phyloP scores from a whole-genome alignment of 441 rosid species.

The Rhodomyrtus psidioides region DNA sequence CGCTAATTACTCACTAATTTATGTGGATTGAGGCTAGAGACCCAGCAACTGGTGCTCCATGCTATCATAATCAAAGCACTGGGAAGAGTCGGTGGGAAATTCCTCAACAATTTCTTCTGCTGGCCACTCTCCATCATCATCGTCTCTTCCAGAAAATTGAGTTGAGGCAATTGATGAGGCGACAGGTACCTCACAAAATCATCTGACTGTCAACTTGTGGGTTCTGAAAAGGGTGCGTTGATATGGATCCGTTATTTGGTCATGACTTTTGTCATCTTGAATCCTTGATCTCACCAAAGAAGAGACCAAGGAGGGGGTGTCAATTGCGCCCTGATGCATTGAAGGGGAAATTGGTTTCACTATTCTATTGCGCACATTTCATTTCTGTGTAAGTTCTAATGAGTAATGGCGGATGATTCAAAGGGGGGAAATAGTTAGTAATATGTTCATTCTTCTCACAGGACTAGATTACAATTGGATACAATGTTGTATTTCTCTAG shows the following conservation, averaged over 20 bases:
- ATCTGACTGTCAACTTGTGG: background rate
- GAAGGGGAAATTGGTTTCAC: too few relatives aligned
- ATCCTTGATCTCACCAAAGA: too few relatives aligned
- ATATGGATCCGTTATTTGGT: background rate
- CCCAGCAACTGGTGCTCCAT: slow-evolving; percentile 58
- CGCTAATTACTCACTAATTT: slow-evolving; percentile 10
- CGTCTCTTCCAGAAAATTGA: slow-evolving; percentile 55
- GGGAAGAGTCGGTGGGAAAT: slow-evolving; percentile 83
- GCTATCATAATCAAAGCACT: slow-evolving; percentile 57
- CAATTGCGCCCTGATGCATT: too few relatives aligned
- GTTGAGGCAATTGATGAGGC: slow-evolving; percentile 76
- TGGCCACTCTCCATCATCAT: slow-evolving; percentile 15
- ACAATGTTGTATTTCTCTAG: background rate
- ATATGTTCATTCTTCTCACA: background rate
- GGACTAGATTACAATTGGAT: background rate
- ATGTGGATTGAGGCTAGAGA: slow-evolving; percentile 71
- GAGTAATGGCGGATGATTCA: background rate
- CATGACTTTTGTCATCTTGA: too few relatives aligned
- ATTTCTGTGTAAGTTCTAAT: background rate
- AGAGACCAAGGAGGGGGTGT: too few relatives aligned
- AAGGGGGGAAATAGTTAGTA: background rate
- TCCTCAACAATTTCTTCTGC: slow-evolving; percentile 38
- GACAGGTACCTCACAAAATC: slow-evolving; percentile 33
- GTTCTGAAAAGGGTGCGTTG: background rate
- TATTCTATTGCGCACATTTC: too few relatives aligned